A percentile compares a stretch with the other conserved stretches of the same genome.
These are phyloP conservation scores for Afroboletus lepidellus DNA, from an alignment of 1,284 basidiomycete species.

Conservation along the genomic window DNA sequence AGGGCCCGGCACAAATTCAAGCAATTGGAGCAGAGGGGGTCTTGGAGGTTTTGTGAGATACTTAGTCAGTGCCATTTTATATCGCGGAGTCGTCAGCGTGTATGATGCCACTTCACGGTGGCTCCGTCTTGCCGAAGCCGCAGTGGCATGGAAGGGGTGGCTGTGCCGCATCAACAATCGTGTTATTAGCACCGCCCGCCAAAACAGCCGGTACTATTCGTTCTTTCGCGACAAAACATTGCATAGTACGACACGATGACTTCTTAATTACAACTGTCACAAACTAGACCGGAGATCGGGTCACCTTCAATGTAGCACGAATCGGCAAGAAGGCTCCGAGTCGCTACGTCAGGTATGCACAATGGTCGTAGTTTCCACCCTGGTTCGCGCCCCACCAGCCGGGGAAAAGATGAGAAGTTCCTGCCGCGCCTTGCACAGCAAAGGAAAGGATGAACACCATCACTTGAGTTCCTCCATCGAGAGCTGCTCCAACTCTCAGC, in stretches of 20 bases:
- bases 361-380: slow-evolving; percentile 34
- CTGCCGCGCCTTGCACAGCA: slow-evolving; percentile 69
- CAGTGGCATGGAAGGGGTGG: slow-evolving; percentile 4
- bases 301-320: neutral
- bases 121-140: slow-evolving; percentile 1
- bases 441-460: slow-evolving; percentile 73
- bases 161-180: slow-evolving; percentile 4
- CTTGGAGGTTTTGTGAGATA: neutral
- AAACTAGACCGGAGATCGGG: neutral
- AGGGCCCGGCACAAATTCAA: too few species aligned
- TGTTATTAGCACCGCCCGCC: neutral
- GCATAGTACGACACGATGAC: neutral
- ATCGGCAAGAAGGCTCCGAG: neutral
- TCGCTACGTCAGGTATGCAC: slow-evolving; percentile 22
- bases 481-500: slow-evolving; percentile 32
- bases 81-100: neutral
- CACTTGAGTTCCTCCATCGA: slow-evolving; percentile 64
- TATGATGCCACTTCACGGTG: neutral
- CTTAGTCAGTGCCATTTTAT: neutral
- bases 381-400: slow-evolving; percentile 55
- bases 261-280: neutral
- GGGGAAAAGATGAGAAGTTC: slow-evolving; percentile 57
- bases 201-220: too few species aligned
- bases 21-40: too few species aligned
- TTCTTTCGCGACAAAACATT: neutral